These are phyloP conservation scores for Corylus avellana DNA, from an alignment of 306 rosid species.

Conservation along the genomic window DNA sequence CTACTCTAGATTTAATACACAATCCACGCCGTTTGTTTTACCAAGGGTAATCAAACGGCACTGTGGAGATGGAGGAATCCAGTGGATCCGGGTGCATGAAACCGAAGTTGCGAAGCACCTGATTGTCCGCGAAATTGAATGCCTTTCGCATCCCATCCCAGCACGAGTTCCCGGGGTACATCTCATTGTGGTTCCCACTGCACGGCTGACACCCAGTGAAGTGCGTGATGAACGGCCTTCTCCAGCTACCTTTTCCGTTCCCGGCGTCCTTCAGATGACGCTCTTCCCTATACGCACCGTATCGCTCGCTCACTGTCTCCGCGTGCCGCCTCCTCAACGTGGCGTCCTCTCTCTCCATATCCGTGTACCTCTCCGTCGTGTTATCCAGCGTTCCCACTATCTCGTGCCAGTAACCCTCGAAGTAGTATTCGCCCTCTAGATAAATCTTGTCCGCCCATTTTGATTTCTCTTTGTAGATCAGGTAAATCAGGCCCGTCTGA, in stretches of 20 bases:
- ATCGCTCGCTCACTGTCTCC: slow-evolving; percentile 64
- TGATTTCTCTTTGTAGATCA: slow-evolving; percentile 53
- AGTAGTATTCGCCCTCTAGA: slow-evolving; percentile 61
- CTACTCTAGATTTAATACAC: no score
- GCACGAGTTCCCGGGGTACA: slow-evolving; percentile 57
- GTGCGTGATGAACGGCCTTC: slow-evolving; percentile 82
- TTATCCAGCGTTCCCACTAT: slow-evolving; percentile 46
- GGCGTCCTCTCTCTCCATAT: slow-evolving; percentile 39
- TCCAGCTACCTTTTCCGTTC: slow-evolving; percentile 48
- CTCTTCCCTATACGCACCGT: slow-evolving; percentile 56
- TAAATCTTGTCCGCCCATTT: slow-evolving; percentile 77
- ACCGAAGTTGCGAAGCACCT: slow-evolving; percentile 66
- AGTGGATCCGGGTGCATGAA: slow-evolving; percentile 42
- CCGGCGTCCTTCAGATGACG: slow-evolving; percentile 44
- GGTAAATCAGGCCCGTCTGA: slow-evolving; percentile 82
- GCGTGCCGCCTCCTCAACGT: slow-evolving; percentile 70
- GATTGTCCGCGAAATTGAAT: slow-evolving; percentile 80
- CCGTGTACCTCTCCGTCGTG: slow-evolving; percentile 33
- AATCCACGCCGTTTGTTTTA: not conserved
- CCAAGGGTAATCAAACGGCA: slow-evolving; percentile 66
- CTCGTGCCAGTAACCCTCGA: slow-evolving; percentile 83
- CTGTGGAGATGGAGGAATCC: slow-evolving; percentile 37
- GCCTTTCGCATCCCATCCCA: slow-evolving; percentile 79
- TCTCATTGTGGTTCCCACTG: slow-evolving; percentile 66
- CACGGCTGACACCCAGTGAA: slow-evolving; percentile 95